phyloP scores from a whole-genome alignment of 2,329 filamentous ascomycete species.

The Calcarisporium arbuscula region DNA sequence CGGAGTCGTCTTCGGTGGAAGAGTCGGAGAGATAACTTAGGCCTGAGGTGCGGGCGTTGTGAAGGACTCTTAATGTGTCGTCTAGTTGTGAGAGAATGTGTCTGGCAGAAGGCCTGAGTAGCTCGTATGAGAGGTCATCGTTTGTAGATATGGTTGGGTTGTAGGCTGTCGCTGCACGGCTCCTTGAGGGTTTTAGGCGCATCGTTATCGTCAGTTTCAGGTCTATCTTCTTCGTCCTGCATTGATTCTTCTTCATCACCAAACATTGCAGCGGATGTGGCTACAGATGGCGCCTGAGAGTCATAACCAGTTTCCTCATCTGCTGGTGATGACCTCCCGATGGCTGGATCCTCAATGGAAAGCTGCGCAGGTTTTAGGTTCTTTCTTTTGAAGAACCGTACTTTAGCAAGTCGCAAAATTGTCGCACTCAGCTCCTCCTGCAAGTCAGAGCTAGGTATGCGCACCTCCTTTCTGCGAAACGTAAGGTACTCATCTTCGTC shows the following conservation, averaged over 20 bases:
- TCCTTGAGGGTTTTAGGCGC: conserved; percentile 5
- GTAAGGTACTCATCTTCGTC: conserved; percentile 47
- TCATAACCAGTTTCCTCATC: conserved; percentile 3
- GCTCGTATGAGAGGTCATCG: conserved; percentile 57
- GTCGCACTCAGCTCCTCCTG: conserved; percentile 64
- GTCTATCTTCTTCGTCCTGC: conserved; percentile 2
- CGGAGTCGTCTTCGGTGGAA: conserved; percentile 30
- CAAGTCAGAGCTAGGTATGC: conserved; percentile 52
- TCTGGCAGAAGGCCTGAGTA: conserved; percentile 64
- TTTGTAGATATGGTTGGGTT: conserved; percentile 58
- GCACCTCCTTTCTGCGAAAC: conserved; percentile 34
- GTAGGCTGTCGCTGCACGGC: conserved; percentile 18
- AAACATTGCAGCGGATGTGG: too few species aligned
- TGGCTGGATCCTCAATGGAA: conserved; percentile 8
- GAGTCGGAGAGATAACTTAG: conserved; percentile 33
- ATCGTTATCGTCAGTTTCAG: conserved; percentile 7
- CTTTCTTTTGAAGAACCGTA: conserved; percentile 43
- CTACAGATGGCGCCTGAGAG: conserved; percentile 9
- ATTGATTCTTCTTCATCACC: conserved; percentile 3
- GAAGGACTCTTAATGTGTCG: conserved; percentile 60
- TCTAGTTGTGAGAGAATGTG: conserved; percentile 68
- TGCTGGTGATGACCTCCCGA: background rate
- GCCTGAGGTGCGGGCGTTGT: conserved; percentile 53
- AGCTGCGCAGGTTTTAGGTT: conserved; percentile 8
- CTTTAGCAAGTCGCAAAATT: conserved; percentile 61